Percentiles rank a stretch among this genome's conserved stretches.
Conservation (phyloP, 306 rosid species). For the Inga oerstediana region DNA sequence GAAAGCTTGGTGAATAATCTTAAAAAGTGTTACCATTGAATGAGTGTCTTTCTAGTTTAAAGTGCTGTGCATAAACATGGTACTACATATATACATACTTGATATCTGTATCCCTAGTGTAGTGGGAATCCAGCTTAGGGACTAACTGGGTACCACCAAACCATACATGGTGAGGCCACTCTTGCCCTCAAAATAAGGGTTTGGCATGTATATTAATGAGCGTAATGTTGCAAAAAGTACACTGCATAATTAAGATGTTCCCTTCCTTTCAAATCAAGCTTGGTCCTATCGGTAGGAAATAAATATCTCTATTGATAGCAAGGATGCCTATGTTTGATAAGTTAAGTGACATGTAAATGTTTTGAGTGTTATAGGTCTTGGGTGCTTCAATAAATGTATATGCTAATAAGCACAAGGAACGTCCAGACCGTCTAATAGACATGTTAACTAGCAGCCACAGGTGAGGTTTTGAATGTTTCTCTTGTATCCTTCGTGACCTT, state of each 20-base stretch:
- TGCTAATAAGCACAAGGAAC: conserved; percentile 98
- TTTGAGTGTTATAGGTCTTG: conserved; percentile 68
- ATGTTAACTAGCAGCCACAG: conserved; percentile 98
- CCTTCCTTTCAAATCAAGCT: conserved; percentile 12
- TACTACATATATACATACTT: not conserved
- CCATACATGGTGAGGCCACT: conserved; percentile 2
- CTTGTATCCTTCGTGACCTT: conserved; percentile 13
- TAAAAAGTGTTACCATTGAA: not conserved
- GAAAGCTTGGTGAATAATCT: conserved; percentile 11
- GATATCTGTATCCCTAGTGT: not conserved
- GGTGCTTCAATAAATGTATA: conserved; percentile 97
- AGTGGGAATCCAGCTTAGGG: not conserved
- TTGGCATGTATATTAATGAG: not conserved
- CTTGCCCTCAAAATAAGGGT: not conserved
- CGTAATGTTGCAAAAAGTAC: conserved; percentile 22
- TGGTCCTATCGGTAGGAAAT: conserved; percentile 11
- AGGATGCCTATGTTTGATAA: conserved; percentile 23
- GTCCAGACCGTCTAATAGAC: conserved; percentile 97
- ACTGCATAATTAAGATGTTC: conserved; percentile 13
- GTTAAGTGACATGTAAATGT: conserved; percentile 17
- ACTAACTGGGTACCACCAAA: not conserved
- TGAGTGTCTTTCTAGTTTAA: not conserved
- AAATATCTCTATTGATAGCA: not conserved
- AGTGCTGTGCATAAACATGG: not conserved
- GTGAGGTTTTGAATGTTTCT: conserved; percentile 40